A percentile compares a stretch with the other conserved stretches of the same genome.
Conservation (phyloP, 371 early-diverging fungal species). For the Circinella umbellata region DNA sequence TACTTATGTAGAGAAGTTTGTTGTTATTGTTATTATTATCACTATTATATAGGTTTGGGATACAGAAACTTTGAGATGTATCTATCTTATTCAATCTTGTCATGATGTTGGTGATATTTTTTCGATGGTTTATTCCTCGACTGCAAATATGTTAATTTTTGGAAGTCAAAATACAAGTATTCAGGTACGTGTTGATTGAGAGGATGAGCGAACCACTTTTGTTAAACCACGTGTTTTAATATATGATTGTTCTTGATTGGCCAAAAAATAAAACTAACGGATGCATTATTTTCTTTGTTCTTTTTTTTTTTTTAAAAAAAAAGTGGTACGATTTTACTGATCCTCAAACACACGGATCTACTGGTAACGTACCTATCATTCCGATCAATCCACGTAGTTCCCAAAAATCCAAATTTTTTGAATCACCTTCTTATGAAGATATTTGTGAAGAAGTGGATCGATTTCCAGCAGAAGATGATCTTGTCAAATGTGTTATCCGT, state of each 20-base stretch:
- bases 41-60: constrained; percentile 64
- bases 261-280: too few relatives aligned
- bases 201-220: too few relatives aligned
- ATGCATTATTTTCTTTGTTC: too few relatives aligned
- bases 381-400: constrained; percentile 26
- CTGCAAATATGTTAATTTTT: constrained; percentile 62
- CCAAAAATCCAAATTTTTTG: constrained; percentile 52
- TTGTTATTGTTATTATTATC: too few relatives aligned
- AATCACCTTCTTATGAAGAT: constrained; percentile 23
- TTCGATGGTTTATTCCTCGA: constrained; percentile 66
- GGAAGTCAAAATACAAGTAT: constrained; percentile 87
- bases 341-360: constrained; percentile 50
- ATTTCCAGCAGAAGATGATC: constrained; percentile 37
- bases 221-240: too few relatives aligned
- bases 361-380: constrained; percentile 31
- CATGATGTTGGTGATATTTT: constrained; percentile 81
- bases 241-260: too few relatives aligned
- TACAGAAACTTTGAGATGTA: constrained; percentile 60
- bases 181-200: constrained; percentile 52
- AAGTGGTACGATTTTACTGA: constrained; percentile 68
- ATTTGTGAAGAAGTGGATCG: constrained; percentile 23
- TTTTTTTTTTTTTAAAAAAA: too few relatives aligned
- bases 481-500: constrained; percentile 59
- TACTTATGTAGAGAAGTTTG: neutral
- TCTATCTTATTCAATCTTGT: constrained; percentile 72